phyloP scores from a whole-genome alignment of 2,329 filamentous ascomycete genomes.

The Shiraia sp. region DNA sequence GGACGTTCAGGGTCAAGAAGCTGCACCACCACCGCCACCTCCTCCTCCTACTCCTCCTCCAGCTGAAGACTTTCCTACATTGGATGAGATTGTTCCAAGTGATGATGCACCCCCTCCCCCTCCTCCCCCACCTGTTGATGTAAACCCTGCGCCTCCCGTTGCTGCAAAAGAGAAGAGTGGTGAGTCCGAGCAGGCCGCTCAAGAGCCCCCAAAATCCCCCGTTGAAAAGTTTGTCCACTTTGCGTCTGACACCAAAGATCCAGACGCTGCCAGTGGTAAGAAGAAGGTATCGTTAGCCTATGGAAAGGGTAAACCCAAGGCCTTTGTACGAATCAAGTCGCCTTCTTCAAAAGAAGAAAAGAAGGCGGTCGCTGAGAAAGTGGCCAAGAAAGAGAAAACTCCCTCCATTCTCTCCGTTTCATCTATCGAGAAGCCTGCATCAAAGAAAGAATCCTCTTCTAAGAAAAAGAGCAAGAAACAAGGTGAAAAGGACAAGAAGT shows the following conservation, averaged over 20 bases:
- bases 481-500: slow-evolving; percentile 25
- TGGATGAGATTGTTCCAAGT: slow-evolving; percentile 5
- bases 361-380: slow-evolving; percentile 22
- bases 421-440: slow-evolving; percentile 13
- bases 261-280: slow-evolving; percentile 34
- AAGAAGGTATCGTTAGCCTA: slow-evolving; percentile 30
- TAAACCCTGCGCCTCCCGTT: slow-evolving; percentile 15
- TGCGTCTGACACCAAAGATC: slow-evolving; percentile 44
- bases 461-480: slow-evolving; percentile 35
- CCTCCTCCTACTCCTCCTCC: slow-evolving; percentile 7
- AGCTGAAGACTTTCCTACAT: slow-evolving; percentile 8
- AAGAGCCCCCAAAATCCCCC: slow-evolving; percentile 37
- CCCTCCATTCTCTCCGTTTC: slow-evolving; percentile 22
- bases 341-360: slow-evolving; percentile 34
- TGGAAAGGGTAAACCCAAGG: slow-evolving; percentile 35
- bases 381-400: slow-evolving; percentile 26
- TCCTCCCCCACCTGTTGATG: slow-evolving; percentile 12
- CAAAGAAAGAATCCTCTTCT: slow-evolving; percentile 11
- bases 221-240: slow-evolving; percentile 41
- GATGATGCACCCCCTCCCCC: slow-evolving; percentile 15
- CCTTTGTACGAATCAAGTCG: slow-evolving; percentile 37
- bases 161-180: slow-evolving; percentile 38
- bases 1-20: slow-evolving; percentile 5
- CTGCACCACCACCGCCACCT: slow-evolving; percentile 9
- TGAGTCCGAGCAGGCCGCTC: slow-evolving; percentile 43